Evolutionary conservation across 2,329 filamentous ascomycete species (phyloP).

Genomic region (Fusarium illudens): DNA sequence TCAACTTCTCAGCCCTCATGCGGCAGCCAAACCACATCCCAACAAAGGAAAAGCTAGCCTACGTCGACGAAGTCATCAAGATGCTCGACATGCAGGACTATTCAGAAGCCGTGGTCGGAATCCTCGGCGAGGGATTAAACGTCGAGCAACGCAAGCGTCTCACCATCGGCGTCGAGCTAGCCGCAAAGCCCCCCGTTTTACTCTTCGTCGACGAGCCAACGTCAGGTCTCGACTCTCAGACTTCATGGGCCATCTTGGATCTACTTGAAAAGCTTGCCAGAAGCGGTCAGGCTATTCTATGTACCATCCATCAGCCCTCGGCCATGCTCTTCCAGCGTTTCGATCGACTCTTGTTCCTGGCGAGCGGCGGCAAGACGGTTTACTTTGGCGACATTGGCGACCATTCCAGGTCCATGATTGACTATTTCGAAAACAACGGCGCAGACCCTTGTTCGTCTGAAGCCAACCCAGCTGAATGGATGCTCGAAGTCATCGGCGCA

Average conservation of each 20-base stretch:
- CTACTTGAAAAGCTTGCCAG: conserved; percentile 66
- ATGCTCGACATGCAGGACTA: conserved; percentile 71
- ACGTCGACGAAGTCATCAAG: conserved; percentile 79
- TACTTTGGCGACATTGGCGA: conserved; percentile 72
- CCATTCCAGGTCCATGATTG: conserved; percentile 60
- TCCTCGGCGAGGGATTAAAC: conserved; percentile 65
- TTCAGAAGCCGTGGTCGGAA: conserved; percentile 68
- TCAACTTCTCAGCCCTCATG: conserved; percentile 83
- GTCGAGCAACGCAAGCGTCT: conserved; percentile 67
- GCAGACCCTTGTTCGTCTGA: conserved; percentile 60
- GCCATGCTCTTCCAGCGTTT: conserved; percentile 60
- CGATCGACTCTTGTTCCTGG: conserved; percentile 67
- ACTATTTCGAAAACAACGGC: conserved; percentile 71
- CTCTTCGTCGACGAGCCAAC: conserved; percentile 68
- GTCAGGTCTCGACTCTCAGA: conserved; percentile 66
- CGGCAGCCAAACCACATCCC: conserved; percentile 76
- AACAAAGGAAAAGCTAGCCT: conserved; percentile 76
- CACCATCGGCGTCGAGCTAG: conserved; percentile 65
- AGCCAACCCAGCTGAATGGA: conserved; percentile 74
- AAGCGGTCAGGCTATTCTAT: conserved; percentile 58
- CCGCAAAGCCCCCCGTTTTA: conserved; percentile 61
- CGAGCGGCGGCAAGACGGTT: conserved; percentile 68
- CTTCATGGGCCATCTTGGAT: conserved; percentile 65
- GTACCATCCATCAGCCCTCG: conserved; percentile 62
- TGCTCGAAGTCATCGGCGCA: conserved; percentile 59